Base-by-base conservation (phyloP, 2,329 filamentous ascomycete species). In the Diplocarpon rosae region DNA sequence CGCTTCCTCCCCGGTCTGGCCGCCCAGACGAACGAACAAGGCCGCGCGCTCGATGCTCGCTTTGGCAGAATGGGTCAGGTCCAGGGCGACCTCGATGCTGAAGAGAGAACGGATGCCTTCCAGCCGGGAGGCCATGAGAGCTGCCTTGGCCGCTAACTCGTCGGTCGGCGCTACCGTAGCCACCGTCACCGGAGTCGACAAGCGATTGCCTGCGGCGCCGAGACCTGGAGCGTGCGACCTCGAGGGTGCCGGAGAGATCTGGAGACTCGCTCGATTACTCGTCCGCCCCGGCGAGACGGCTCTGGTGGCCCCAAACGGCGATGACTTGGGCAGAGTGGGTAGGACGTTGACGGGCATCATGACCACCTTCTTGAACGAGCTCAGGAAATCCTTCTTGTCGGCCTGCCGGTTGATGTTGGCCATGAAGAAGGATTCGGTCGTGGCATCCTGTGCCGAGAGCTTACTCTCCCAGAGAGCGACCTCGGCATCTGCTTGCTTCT, bases 331-430 rank as follows among this genome's bases (percentile, higher is more conserved):
- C 32, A 86, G 76, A 37, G 75, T 80, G 1, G 87, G 85, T 3
- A 96, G 69, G 8, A 88, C 90, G 42, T 86, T 94, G 39, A 98
- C 90, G 2, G 92, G 92, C 80, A 95, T 93, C 89, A 98, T 95
- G 52, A 98, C 85, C 8, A 98, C 92, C 64, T 96, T 96, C 61
- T 88, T 95, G 71, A 98, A 98, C 0, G 89, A 95, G 37, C 82
- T 92, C 49, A 98, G 62, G 57, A 98, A 98, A 62, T 98, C 92
- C 54, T 88, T 86, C 66, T 98, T 98, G 52, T 93, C 92, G 1
- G 88, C 92, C 62, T 94, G 88, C 20, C 92, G 77, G 60, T 90
- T 95, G 59, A 96, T 79, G 61, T 88, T 95, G 17, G 83, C 84
- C 90, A 96, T 95, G 66, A 88, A 92, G 60, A 93, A 94, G 0